These are phyloP conservation scores for Dactylella cylindrospora DNA, from an alignment of 2,329 filamentous ascomycete genomes.

Conservation along the genomic window DNA sequence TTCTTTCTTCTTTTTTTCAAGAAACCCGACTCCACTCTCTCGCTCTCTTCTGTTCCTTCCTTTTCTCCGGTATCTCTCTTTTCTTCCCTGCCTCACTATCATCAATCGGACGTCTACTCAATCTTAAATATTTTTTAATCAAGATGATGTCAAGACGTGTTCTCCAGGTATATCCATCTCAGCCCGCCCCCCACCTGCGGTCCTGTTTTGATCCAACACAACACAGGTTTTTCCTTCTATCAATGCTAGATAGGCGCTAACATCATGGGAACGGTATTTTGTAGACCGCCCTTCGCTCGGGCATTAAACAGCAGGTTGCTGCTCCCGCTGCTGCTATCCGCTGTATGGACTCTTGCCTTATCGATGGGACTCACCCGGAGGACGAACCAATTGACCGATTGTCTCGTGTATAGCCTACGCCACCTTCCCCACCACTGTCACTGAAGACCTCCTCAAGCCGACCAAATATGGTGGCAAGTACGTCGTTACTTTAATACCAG, in stretches of 20 bases:
- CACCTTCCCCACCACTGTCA: conserved; percentile 41
- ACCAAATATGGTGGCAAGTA: conserved; percentile 99
- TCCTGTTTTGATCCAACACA: conserved; percentile 9
- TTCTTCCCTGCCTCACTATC: not conserved
- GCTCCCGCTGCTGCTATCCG: conserved; percentile 30
- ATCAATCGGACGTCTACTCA: no score
- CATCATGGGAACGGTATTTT: not conserved
- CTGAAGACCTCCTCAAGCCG: conserved; percentile 88
- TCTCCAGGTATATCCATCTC: conserved; percentile 22
- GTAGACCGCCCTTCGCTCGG: conserved; percentile 38
- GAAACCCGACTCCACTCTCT: not conserved
- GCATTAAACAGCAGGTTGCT: conserved; percentile 27
- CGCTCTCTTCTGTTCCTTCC: not conserved
- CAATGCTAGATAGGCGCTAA: conserved; percentile 8
- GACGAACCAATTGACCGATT: conserved; percentile 10
- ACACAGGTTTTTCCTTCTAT: no score
- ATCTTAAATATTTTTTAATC: not conserved
- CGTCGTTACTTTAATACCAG: conserved; percentile 96
- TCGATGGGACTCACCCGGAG: not conserved
- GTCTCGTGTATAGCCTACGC: conserved; percentile 22
- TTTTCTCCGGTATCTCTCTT: conserved; percentile 2
- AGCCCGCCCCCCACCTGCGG: conserved; percentile 21
- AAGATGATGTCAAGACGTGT: conserved; percentile 39
- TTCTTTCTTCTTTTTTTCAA: conserved; percentile 1
- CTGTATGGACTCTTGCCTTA: conserved; percentile 10